A percentile compares a stretch with the other conserved stretches of the same genome.
phyloP scores from a whole-genome alignment of 176 grass and related monocot species.

The Carex parvula region DNA sequence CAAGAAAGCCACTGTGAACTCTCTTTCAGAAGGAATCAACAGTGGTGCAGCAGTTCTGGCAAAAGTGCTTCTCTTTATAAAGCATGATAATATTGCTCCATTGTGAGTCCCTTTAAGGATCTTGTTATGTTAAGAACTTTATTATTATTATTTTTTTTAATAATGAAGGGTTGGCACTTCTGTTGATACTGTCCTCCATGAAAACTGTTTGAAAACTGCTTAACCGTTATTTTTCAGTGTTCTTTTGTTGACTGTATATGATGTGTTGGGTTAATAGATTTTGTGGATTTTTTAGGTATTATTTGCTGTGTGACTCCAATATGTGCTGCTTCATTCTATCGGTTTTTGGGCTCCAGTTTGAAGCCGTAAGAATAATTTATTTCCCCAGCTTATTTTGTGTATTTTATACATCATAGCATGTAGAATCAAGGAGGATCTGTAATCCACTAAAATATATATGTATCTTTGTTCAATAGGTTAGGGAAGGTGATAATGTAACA shows the following conservation, averaged over 20 bases:
- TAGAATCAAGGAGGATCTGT: neutral
- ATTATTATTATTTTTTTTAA: neutral
- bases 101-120: constrained; percentile 49
- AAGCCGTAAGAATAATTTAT: constrained; percentile 20
- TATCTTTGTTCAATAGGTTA: constrained; percentile 22
- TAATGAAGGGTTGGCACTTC: neutral
- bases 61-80: constrained; percentile 74
- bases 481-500: constrained; percentile 22
- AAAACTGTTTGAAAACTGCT: neutral
- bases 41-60: constrained; percentile 49
- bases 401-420: neutral
- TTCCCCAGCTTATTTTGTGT: neutral
- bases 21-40: constrained; percentile 72
- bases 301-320: constrained; percentile 22
- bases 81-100: constrained; percentile 67
- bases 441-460: neutral
- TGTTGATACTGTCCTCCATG: neutral
- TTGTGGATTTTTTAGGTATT: constrained; percentile 23
- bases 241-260: neutral
- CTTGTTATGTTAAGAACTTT: neutral
- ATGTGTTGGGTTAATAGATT: neutral
- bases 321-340: constrained; percentile 25
- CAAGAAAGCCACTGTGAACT: constrained; percentile 53
- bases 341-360: constrained; percentile 22
- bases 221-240: neutral